Percentiles rank a stretch among this genome's conserved stretches.
These are phyloP conservation scores for Myxozyma mucilagina DNA, from an alignment of 805 yeast genomes.

Conservation along the genomic window DNA sequence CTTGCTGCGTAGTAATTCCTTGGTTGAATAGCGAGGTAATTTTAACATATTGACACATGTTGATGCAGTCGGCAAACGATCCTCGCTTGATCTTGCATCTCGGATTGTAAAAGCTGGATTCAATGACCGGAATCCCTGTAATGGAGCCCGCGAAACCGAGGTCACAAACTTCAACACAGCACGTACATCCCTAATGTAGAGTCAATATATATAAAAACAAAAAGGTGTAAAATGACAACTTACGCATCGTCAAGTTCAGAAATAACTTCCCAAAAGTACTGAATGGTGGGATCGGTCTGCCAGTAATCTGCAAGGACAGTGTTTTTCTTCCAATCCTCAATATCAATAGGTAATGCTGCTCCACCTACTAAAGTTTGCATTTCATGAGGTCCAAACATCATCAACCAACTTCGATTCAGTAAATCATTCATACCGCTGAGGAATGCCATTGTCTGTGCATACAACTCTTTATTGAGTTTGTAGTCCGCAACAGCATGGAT, in stretches of 20 bases:
- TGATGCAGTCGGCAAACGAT: constrained; percentile 82
- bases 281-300: constrained; percentile 58
- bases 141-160: constrained; percentile 87
- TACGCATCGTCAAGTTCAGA: constrained; percentile 59
- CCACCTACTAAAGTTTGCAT: constrained; percentile 84
- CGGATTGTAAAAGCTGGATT: constrained; percentile 80
- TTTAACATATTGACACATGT: constrained; percentile 89
- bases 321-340: constrained; percentile 65
- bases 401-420: constrained; percentile 72
- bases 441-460: constrained; percentile 61
- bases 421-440: constrained; percentile 69
- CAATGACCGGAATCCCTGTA: constrained; percentile 76
- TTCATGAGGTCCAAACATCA: constrained; percentile 81
- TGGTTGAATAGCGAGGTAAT: constrained; percentile 77
- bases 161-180: constrained; percentile 84
- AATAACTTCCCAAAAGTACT: constrained; percentile 72
- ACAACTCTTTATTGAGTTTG: constrained; percentile 64
- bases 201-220: not conserved
- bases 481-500: constrained; percentile 76
- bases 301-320: constrained; percentile 63
- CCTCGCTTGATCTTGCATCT: constrained; percentile 56
- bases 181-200: constrained; percentile 48
- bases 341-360: constrained; percentile 65
- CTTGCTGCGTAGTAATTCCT: constrained; percentile 57
- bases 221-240: not conserved